phyloP scores from a whole-genome alignment of 768 basidiomycete species.

The Tricholoma sp. region DNA sequence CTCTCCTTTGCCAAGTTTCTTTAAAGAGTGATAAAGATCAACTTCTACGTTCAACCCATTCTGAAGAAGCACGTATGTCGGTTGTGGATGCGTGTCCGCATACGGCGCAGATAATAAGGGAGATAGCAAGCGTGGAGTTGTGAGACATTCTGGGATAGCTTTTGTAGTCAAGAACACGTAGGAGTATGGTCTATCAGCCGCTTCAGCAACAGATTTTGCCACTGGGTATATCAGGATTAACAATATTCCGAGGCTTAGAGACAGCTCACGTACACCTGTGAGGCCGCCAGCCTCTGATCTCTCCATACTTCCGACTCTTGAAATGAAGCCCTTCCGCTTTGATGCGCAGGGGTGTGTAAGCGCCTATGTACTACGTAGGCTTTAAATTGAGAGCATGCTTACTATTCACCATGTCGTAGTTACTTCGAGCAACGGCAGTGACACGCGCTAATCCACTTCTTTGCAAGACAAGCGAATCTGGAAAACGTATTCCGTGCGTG shows the following conservation, averaged over 20 bases:
- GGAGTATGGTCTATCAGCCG: conserved; percentile 54
- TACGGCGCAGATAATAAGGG: conserved; percentile 50
- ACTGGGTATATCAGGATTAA: conserved; percentile 30
- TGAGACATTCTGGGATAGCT: conserved; percentile 59
- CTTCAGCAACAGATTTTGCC: conserved; percentile 51
- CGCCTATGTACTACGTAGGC: background rate
- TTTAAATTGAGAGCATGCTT: conserved; percentile 3
- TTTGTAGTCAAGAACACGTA: conserved; percentile 70
- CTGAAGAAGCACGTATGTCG: conserved; percentile 59
- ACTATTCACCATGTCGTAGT: conserved; percentile 55
- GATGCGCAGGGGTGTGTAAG: background rate
- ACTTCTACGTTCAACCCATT: conserved; percentile 71
- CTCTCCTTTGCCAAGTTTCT: conserved; percentile 31
- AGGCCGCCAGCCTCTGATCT: conserved; percentile 55
- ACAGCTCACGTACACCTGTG: conserved; percentile 45
- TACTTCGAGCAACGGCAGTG: conserved; percentile 70
- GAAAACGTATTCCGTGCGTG: background rate
- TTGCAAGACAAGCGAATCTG: conserved; percentile 54
- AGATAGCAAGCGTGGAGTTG: conserved; percentile 50
- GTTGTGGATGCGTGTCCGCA: conserved; percentile 40
- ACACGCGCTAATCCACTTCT: conserved; percentile 56
- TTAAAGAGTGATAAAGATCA: conserved; percentile 54
- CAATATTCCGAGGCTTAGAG: background rate
- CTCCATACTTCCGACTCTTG: conserved; percentile 55
- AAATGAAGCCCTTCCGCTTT: conserved; percentile 52